These are phyloP conservation scores for Acacia crassicarpa DNA, from an alignment of 306 rosid species.

Conservation along the genomic window DNA sequence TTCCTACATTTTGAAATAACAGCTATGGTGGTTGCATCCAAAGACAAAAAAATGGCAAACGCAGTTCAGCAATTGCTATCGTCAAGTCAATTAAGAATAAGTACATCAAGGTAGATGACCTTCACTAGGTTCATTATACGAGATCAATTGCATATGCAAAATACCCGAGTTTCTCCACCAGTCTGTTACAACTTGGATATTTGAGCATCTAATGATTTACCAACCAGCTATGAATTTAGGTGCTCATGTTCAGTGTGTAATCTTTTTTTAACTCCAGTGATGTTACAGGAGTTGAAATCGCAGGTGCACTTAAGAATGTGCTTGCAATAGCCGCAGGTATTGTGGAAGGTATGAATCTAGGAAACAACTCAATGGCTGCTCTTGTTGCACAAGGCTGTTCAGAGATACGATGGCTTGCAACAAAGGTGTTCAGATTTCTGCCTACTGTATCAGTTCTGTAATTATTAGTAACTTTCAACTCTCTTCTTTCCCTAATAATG, in stretches of 20 bases:
- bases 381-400: slow-evolving; percentile 98
- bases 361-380: slow-evolving; percentile 95
- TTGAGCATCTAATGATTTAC: not conserved
- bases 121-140: slow-evolving; percentile 27
- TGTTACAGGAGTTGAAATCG: slow-evolving; percentile 97
- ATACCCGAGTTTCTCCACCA: not conserved
- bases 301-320: slow-evolving; percentile 96
- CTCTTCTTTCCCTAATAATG: slow-evolving; percentile 7
- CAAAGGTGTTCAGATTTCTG: slow-evolving; percentile 55
- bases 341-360: slow-evolving; percentile 95
- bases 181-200: slow-evolving; percentile 13
- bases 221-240: not conserved
- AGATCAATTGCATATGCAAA: slow-evolving; percentile 25
- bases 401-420: slow-evolving; percentile 96
- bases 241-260: slow-evolving; percentile 60
- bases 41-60: slow-evolving; percentile 83
- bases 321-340: slow-evolving; percentile 97
- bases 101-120: slow-evolving; percentile 84
- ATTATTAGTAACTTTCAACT: not conserved
- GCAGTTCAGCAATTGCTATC: slow-evolving; percentile 81
- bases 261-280: slow-evolving; percentile 96
- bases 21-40: slow-evolving; percentile 96
- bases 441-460: slow-evolving; percentile 2
- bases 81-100: slow-evolving; percentile 79
- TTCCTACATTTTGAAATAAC: slow-evolving; percentile 33